Evolutionary conservation across 495 filamentous ascomycete genomes (phyloP).

Genomic region (Penicillium herquei): DNA sequence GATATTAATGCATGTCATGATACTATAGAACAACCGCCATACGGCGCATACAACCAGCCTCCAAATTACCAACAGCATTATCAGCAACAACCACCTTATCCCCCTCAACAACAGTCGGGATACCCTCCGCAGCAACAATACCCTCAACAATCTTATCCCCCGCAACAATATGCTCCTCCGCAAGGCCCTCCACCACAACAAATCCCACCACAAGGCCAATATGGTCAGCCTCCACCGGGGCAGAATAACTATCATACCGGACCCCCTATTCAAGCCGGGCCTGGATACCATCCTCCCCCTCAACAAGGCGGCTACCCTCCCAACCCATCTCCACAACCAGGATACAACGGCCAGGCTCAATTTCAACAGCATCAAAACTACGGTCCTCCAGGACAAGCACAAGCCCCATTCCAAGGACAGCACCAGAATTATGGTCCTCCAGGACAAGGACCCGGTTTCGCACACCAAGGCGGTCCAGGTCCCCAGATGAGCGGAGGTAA

Average conservation of each 20-base stretch:
- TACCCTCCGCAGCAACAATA: too few relatives aligned
- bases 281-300: constrained; percentile 8
- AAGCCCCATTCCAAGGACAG: too few relatives aligned
- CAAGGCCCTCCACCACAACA: constrained; percentile 38
- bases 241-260: constrained; percentile 20
- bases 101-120: constrained; percentile 10
- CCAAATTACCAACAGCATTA: constrained; percentile 18
- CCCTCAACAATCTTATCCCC: too few relatives aligned
- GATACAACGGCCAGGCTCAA: neutral
- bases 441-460: constrained; percentile 33
- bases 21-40: constrained; percentile 23
- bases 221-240: constrained; percentile 21
- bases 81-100: constrained; percentile 19
- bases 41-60: constrained; percentile 33
- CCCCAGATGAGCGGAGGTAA: constrained; percentile 19
- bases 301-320: constrained; percentile 5
- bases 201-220: constrained; percentile 22
- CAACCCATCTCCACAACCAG: constrained; percentile 16
- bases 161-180: constrained; percentile 28
- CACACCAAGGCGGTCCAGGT: constrained; percentile 32
- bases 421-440: constrained; percentile 6
- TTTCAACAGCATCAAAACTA: neutral
- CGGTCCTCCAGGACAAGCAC: constrained; percentile 29
- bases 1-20: neutral
- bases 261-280: constrained; percentile 18